Conservation (phyloP, 805 yeast genomes). For the Hanseniaspora singularis region DNA sequence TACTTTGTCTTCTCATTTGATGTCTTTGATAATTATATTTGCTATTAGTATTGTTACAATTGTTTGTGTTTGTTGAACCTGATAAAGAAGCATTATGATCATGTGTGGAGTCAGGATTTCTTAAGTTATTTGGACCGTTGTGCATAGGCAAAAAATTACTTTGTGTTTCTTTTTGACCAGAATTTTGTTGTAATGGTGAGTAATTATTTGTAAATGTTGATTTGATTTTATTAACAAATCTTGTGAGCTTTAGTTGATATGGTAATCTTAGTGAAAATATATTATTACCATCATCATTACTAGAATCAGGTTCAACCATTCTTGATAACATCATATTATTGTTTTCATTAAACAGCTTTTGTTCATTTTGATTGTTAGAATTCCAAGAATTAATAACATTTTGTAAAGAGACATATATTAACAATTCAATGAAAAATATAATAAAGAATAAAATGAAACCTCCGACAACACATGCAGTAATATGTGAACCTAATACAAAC, state of each 20-base stretch:
- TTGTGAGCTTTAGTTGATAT: slow-evolving; percentile 3
- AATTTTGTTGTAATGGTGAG: too few relatives aligned
- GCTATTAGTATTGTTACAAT: slow-evolving; percentile 6
- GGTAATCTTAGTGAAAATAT: slow-evolving; percentile 16
- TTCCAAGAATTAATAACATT: slow-evolving; percentile 8
- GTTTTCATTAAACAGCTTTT: too few relatives aligned
- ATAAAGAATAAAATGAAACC: slow-evolving; percentile 51
- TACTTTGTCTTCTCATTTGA: slow-evolving; percentile 15
- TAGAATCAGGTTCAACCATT: not conserved
- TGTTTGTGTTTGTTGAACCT: not conserved
- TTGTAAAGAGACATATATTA: slow-evolving; percentile 34
- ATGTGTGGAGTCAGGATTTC: too few relatives aligned
- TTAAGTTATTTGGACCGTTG: not conserved
- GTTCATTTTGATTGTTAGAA: too few relatives aligned
- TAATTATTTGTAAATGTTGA: slow-evolving; percentile 17
- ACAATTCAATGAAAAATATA: slow-evolving; percentile 38
- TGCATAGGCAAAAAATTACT: not conserved
- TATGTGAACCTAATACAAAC: slow-evolving; percentile 61
- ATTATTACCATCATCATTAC: slow-evolving; percentile 20
- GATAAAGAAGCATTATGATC: too few relatives aligned
- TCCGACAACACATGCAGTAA: slow-evolving; percentile 54
- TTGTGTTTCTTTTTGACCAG: slow-evolving; percentile 5
- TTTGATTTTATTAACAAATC: slow-evolving; percentile 24
- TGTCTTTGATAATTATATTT: slow-evolving; percentile 14
- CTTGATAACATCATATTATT: too few relatives aligned